These are phyloP conservation scores for Hemisphaericaspora xylofermentans DNA, from an alignment of 1,139 yeast genomes.

Conservation along the genomic window DNA sequence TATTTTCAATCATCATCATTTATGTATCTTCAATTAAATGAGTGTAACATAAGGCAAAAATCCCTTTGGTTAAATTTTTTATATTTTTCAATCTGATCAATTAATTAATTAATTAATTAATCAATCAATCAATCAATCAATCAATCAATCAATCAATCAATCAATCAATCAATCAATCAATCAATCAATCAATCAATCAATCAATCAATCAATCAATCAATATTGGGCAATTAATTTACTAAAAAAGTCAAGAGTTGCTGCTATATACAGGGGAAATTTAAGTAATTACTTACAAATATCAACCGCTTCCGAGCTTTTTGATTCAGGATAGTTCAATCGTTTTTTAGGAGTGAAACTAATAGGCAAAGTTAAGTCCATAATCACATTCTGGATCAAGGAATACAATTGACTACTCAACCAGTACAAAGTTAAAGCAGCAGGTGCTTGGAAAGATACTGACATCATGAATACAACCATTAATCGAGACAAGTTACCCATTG, in stretches of 20 bases:
- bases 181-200: background rate
- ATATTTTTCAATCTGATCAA: too few species aligned
- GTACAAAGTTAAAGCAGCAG: slow-evolving; percentile 73
- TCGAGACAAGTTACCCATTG: slow-evolving; percentile 63
- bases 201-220: background rate
- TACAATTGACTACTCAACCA: slow-evolving; percentile 85
- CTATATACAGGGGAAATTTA: background rate
- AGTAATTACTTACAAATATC: background rate
- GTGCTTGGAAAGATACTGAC: slow-evolving; percentile 85
- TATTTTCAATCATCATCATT: slow-evolving; percentile 5
- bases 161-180: background rate
- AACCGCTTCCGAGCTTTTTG: slow-evolving; percentile 2
- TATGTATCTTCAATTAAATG: too few species aligned
- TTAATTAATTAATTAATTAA: too few species aligned
- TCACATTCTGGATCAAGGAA: slow-evolving; percentile 71
- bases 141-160: background rate
- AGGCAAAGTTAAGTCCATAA: slow-evolving; percentile 71
- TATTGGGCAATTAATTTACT: too few species aligned
- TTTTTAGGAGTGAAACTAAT: slow-evolving; percentile 49
- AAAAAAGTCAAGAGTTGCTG: background rate
- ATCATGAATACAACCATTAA: slow-evolving; percentile 76
- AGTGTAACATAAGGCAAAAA: too few species aligned
- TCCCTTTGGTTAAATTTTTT: background rate
- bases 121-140: background rate
- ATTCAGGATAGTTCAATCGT: slow-evolving; percentile 17